Evolutionary conservation across 805 yeast species (phyloP).

Genomic region (Spathaspora arborariae): DNA sequence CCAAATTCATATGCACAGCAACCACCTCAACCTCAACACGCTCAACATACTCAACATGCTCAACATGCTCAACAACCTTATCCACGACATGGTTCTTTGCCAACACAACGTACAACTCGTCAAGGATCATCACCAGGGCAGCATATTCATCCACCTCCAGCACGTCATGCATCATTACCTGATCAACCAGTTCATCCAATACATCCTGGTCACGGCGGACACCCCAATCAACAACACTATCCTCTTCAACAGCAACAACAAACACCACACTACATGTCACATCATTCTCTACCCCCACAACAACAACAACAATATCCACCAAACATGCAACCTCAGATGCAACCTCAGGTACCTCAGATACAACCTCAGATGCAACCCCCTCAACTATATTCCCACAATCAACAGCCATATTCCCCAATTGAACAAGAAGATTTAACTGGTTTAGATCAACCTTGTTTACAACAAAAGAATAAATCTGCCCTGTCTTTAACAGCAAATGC

Average conservation of each 20-base stretch:
- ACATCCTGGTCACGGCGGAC: not conserved
- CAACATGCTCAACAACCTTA: not conserved
- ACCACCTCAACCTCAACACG: not conserved
- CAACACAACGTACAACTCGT: not conserved
- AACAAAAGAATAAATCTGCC: slow-evolving; percentile 3
- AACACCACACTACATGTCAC: slow-evolving; percentile 1
- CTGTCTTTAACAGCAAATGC: slow-evolving; percentile 5
- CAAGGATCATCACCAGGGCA: not conserved
- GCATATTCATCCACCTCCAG: not conserved
- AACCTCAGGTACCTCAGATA: not conserved
- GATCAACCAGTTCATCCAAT: not conserved
- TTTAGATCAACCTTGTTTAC: not conserved
- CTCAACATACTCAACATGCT: not conserved
- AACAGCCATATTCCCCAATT: not conserved
- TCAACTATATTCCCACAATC: not conserved
- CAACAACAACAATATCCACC: slow-evolving; percentile 1
- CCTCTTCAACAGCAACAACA: slow-evolving; percentile 4
- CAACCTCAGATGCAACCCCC: slow-evolving; percentile 1
- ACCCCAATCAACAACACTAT: not conserved
- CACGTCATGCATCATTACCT: not conserved
- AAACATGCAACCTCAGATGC: slow-evolving; percentile 1
- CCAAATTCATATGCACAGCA: not conserved
- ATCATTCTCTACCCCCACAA: not conserved
- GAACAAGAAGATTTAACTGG: slow-evolving; percentile 3
- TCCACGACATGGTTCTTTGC: not conserved